Conservation (phyloP, 768 basidiomycete genomes). For the Kwoniella heveanensis region DNA sequence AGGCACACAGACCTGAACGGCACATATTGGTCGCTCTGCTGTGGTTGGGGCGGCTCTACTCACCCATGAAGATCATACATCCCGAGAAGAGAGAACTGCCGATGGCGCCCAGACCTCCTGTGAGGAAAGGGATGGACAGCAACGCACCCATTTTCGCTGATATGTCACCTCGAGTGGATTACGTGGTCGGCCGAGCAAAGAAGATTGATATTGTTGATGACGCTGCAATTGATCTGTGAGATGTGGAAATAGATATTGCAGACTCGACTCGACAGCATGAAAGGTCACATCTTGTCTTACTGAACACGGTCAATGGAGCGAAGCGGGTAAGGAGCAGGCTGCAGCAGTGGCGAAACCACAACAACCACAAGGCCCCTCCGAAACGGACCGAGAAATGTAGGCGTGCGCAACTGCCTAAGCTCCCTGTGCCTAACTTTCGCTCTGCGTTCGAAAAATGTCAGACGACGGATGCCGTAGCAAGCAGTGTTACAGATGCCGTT, state of each 20-base stretch:
- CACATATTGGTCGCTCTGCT: not conserved
- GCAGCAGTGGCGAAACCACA: constrained; percentile 1
- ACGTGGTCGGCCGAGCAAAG: too few species aligned
- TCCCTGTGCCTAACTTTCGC: not conserved
- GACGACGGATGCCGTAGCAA: not conserved
- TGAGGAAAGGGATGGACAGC: constrained; percentile 57
- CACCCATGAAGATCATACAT: constrained; percentile 63
- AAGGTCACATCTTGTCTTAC: too few species aligned
- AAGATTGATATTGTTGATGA: too few species aligned
- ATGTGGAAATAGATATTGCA: too few species aligned
- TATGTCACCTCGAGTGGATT: not conserved
- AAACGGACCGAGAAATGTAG: constrained; percentile 1
- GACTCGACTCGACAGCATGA: too few species aligned
- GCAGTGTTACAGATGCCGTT: too few species aligned
- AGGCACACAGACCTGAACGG: too few species aligned
- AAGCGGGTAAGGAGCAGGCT: not conserved
- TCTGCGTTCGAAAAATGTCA: constrained; percentile 4
- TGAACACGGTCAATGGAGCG: constrained; percentile 4
- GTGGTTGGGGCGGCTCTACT: constrained; percentile 63
- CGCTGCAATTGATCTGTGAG: too few species aligned
- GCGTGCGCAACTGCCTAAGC: not conserved
- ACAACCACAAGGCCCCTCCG: not conserved
- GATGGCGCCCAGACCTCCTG: constrained; percentile 59
- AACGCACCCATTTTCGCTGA: constrained; percentile 56
- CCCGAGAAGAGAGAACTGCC: constrained; percentile 65